phyloP scores from a whole-genome alignment of 1,284 basidiomycete genomes.

The Ceratobasidium sp. region DNA sequence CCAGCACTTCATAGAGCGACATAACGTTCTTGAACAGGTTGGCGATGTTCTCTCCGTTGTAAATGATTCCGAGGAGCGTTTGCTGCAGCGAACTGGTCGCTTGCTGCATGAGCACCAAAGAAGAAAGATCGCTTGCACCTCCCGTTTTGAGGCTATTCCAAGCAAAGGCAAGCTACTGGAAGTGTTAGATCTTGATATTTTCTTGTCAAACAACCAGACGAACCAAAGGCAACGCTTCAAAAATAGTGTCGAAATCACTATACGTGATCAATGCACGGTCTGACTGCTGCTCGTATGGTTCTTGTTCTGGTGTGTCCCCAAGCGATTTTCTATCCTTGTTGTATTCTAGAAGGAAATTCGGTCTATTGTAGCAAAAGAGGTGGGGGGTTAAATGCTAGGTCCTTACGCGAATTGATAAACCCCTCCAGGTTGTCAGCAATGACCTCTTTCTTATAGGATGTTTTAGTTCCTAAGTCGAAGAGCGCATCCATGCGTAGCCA shows the following conservation, averaged over 20 bases:
- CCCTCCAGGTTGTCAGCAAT: constrained; percentile 33
- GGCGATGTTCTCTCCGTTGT: constrained; percentile 18
- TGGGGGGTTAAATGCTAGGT: background rate
- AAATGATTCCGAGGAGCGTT: constrained; percentile 25
- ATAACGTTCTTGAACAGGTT: constrained; percentile 24
- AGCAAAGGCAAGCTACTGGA: constrained; percentile 22
- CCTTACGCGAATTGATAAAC: constrained; percentile 30
- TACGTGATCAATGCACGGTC: constrained; percentile 1
- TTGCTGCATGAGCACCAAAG: constrained; percentile 30
- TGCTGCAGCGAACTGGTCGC: constrained; percentile 14
- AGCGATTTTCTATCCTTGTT: constrained; percentile 15
- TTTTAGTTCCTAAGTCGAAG: constrained; percentile 9
- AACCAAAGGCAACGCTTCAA: constrained; percentile 27
- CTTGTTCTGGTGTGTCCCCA: constrained; percentile 17
- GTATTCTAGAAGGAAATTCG: constrained; percentile 1
- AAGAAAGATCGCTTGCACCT: constrained; percentile 1
- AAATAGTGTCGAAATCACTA: constrained; percentile 22
- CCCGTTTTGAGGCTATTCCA: constrained; percentile 9
- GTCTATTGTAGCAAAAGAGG: background rate
- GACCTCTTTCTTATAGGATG: constrained; percentile 26
- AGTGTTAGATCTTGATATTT: background rate
- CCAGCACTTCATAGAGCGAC: constrained; percentile 30
- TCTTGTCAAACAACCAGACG: background rate
- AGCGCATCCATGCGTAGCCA: constrained; percentile 33
- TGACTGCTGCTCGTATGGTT: constrained; percentile 17